Base-by-base conservation (phyloP, 192 early-diverging fungal species). In the Thoreauomyces humboldtii region DNA sequence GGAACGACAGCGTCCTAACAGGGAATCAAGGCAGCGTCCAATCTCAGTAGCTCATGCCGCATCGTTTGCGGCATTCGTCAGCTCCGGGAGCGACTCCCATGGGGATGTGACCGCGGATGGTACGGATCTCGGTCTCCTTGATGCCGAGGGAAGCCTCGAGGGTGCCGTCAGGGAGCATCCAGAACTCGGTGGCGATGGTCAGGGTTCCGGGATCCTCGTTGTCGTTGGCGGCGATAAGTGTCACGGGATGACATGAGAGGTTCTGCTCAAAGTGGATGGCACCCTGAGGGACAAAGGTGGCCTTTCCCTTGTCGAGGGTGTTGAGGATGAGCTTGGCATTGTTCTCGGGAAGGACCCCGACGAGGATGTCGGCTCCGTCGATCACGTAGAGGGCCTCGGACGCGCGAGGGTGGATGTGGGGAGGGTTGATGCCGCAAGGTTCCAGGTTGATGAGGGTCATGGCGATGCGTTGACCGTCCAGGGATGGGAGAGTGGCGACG, bases 181-280 rank as follows among this genome's bases (percentile, higher is more conserved):
- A 52, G 27, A 52, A 52, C 29, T 52, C 50, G 21, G 19, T 29
- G 15, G 25, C 50, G 15, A 52, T 52, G 6, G 50, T 52, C 25
- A 52, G 50, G 27, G 50, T 52, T 28, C 50, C 50, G 2, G 50
- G 50, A 28, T 52, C 50, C 17, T 52, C 50, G 4, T 15, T 25
- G 19, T 15, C 14, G 50, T 52, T 52, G 21, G 50, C 50, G 4
- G 50, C 50, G 29, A 52, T 52, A 6, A 52, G 29, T 4, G 32
- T 29, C 15, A 29, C 50, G 3, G 50, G 50, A 22, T 52, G 27
- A 29, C 50, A 52, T 4, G 21, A 15, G 27, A 52, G 50, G 29
- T 52, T 52, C 27, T 52, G 50, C 50, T 52, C 50, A 17, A 52
- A 52, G 24, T 52, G 50, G 29, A 52, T 4, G 7, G 50, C 50